Conservation (phyloP, 2,329 filamentous ascomycete genomes). For the Microcera coccophila region DNA sequence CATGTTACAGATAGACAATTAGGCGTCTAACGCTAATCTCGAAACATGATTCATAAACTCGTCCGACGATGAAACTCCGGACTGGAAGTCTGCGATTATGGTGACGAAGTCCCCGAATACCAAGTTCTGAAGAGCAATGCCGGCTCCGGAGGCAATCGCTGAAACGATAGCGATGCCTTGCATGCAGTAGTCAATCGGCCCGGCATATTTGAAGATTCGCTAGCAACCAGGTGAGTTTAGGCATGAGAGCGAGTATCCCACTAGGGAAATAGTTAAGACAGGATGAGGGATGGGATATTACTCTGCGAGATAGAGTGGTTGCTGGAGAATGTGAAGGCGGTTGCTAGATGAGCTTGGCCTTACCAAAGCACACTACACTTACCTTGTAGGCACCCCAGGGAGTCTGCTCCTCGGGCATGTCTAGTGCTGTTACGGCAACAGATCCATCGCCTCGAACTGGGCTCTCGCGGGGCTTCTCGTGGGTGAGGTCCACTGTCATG, state of each 20-base stretch:
- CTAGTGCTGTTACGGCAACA: not conserved
- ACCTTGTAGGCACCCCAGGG: conserved; percentile 20
- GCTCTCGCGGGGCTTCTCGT: too few relatives aligned
- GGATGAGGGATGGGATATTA: too few relatives aligned
- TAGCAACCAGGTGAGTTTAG: too few relatives aligned
- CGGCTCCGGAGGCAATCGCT: conserved; percentile 36
- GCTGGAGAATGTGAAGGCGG: too few relatives aligned
- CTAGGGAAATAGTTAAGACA: too few relatives aligned
- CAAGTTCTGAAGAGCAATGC: conserved; percentile 55
- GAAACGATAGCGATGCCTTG: conserved; percentile 35
- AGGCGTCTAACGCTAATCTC: not conserved
- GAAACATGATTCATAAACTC: conserved; percentile 47
- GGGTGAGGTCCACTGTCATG: too few relatives aligned
- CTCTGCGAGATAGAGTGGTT: too few relatives aligned
- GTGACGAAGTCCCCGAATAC: conserved; percentile 54
- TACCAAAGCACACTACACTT: not conserved
- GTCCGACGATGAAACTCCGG: conserved; percentile 38
- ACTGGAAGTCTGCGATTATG: conserved; percentile 54
- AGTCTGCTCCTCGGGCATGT: conserved; percentile 1
- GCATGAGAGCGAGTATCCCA: too few relatives aligned
- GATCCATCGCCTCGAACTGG: not conserved
- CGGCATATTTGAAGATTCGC: conserved; percentile 32
- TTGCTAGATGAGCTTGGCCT: too few relatives aligned
- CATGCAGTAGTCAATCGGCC: conserved; percentile 26
- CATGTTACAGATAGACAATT: not conserved